Conservation (phyloP, 768 basidiomycete species). For the Auricularia cornea region DNA sequence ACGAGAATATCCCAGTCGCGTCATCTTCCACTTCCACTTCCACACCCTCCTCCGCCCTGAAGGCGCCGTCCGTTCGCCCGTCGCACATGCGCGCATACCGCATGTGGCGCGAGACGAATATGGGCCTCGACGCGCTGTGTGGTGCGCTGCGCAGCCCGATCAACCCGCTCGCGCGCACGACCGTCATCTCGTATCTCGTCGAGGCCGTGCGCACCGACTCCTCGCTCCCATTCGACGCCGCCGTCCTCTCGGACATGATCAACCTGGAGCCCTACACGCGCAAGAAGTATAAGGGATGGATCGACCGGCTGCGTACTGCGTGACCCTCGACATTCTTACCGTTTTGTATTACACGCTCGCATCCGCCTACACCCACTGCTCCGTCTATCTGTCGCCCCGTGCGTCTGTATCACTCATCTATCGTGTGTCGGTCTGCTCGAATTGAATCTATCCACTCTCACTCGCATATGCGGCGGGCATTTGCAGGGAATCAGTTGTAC, state of each 20-base stretch:
- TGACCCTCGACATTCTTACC: not conserved
- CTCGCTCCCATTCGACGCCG: slow-evolving; percentile 28
- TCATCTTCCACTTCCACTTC: not conserved
- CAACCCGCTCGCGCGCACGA: slow-evolving; percentile 37
- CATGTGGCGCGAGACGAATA: slow-evolving; percentile 32
- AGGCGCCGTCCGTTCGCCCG: not conserved
- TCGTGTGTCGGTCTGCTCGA: too few species aligned
- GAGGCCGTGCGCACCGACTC: slow-evolving; percentile 33
- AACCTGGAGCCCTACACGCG: slow-evolving; percentile 34
- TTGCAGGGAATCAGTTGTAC: too few species aligned
- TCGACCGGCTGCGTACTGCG: too few species aligned
- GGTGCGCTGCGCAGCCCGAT: slow-evolving; percentile 25
- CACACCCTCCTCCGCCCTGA: too few species aligned
- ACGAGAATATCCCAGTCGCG: not conserved
- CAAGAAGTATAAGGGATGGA: slow-evolving; percentile 33
- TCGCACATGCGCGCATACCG: slow-evolving; percentile 34
- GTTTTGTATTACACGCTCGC: not conserved
- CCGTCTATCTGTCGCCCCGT: not conserved
- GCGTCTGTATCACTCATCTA: not conserved
- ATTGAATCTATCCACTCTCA: too few species aligned
- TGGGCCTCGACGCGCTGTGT: slow-evolving; percentile 33
- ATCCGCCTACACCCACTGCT: not conserved
- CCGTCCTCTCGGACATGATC: slow-evolving; percentile 27
- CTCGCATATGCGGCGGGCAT: too few species aligned
- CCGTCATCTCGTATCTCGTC: slow-evolving; percentile 43